Base-by-base conservation (phyloP, 352 stramenopile species). In the Hyaloperonospora arabidopsidis region DNA sequence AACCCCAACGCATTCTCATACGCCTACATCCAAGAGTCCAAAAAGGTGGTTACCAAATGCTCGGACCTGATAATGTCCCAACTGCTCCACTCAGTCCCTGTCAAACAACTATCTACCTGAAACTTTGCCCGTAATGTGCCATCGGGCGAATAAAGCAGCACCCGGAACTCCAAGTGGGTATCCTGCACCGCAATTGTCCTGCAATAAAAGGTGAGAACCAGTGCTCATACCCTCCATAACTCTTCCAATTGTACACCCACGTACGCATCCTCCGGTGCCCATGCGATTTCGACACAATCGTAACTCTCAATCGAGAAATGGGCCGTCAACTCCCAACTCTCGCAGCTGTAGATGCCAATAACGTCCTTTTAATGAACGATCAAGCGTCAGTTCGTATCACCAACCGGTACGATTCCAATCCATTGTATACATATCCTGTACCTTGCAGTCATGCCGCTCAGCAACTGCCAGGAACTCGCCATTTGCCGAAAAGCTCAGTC, bases 271-370 rank as follows among this genome's bases (percentile, higher is more conserved):
- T 89, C 80, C 3, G 79, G 68, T 0, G 78, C 80, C 80, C 78
- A 93, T 29, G 25, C 17, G 29, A 93, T 63, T 62, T 93, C 74
- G 1, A 79, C 72, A 29, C 80, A 87, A 62, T 93, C 83, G 58
- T 93, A 93, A 54, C 76, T 91, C 18, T 88, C 78, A 12, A 87
- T 49, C 1, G 78, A 41, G 49, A 91, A 93, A 51, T 91, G 83
- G 0, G 66, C 50, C 2, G 77, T 72, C 5, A 91, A 58, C 28
- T 91, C 79, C 83, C 83, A 93, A 13, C 65, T 70, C 47, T 77
- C 79, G 38, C 78, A 87, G 51, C 68, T 76, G 65, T 93, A 93
- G 45, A 93, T 67, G 4, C 79, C 80, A 22, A 93, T 57, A 17
- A 82, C 87, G 36, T 93, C 83, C 72, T 89, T 36, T 23, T 2